Conservation (phyloP, 75 land plant species). For the Selaginella tamariscina region DNA sequence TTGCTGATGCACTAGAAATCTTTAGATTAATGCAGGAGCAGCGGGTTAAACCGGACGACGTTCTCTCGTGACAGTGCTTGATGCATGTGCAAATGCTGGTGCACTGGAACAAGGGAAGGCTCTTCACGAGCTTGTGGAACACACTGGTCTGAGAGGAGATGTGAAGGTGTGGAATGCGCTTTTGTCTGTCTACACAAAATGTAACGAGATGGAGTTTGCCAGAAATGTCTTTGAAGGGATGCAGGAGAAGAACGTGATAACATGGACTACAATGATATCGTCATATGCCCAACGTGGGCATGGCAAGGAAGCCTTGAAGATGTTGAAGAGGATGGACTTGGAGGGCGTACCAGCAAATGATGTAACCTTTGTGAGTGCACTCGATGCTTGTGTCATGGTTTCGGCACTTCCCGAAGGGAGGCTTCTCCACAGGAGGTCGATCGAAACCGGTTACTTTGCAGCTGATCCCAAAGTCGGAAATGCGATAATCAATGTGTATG, state of each 20-base stretch:
- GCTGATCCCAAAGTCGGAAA: constrained; percentile 49
- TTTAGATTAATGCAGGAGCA: constrained; percentile 16
- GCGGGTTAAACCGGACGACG: constrained; percentile 9
- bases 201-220: constrained; percentile 10
- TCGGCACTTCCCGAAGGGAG: constrained; percentile 32
- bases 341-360: constrained; percentile 14
- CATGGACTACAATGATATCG: constrained; percentile 18
- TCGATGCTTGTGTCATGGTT: constrained; percentile 30
- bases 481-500: constrained; percentile 50
- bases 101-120: constrained; percentile 12
- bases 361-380: constrained; percentile 14
- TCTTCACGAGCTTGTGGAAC: constrained; percentile 21
- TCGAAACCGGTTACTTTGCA: constrained; percentile 35
- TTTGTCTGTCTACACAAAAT: no score
- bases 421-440: constrained; percentile 38
- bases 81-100: constrained; percentile 24
- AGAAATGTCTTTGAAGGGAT: constrained; percentile 11
- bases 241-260: constrained; percentile 13
- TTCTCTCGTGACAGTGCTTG: constrained; percentile 22
- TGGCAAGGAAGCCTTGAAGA: constrained; percentile 8
- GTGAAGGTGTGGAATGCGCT: constrained; percentile 23
- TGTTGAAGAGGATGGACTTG: constrained; percentile 11
- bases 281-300: constrained; percentile 17
- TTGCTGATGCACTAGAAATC: no score
- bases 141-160: constrained; percentile 15